Percentiles rank a stretch among this genome's conserved stretches.
Conservation (phyloP, 106 monocot genomes). For the Amphibolis antarctica region DNA sequence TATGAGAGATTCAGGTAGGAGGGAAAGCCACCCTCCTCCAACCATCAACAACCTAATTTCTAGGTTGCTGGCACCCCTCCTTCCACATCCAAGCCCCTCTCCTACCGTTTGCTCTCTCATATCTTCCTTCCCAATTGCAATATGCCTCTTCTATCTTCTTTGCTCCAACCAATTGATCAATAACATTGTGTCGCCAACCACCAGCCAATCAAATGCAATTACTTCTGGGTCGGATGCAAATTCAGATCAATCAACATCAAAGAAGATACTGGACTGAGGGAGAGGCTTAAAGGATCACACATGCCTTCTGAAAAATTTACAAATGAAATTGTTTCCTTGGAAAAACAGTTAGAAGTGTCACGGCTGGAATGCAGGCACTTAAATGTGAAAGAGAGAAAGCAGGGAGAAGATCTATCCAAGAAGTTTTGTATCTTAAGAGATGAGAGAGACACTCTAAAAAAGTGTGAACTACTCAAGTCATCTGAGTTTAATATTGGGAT, state of each 20-base stretch:
- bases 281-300: slow-evolving; percentile 32
- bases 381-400: slow-evolving; percentile 67
- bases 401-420: slow-evolving; percentile 53
- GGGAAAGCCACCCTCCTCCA: no score
- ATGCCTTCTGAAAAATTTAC: slow-evolving; percentile 44
- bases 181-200: no score
- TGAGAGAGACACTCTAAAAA: slow-evolving; percentile 59
- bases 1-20: no score
- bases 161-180: no score
- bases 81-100: no score
- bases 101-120: no score
- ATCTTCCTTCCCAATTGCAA: no score
- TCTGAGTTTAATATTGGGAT: slow-evolving; percentile 15
- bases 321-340: slow-evolving; percentile 38
- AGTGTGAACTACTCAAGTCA: slow-evolving; percentile 63
- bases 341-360: slow-evolving; percentile 66
- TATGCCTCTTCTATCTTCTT: no score
- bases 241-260: slow-evolving; percentile 48
- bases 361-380: slow-evolving; percentile 88
- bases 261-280: slow-evolving; percentile 39
- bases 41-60: no score
- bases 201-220: slow-evolving; percentile 56
- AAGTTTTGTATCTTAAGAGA: slow-evolving; percentile 49
- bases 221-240: slow-evolving; percentile 46
- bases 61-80: no score